Conservation (phyloP, 2,329 filamentous ascomycete species). For the Neonectria magnoliae region DNA sequence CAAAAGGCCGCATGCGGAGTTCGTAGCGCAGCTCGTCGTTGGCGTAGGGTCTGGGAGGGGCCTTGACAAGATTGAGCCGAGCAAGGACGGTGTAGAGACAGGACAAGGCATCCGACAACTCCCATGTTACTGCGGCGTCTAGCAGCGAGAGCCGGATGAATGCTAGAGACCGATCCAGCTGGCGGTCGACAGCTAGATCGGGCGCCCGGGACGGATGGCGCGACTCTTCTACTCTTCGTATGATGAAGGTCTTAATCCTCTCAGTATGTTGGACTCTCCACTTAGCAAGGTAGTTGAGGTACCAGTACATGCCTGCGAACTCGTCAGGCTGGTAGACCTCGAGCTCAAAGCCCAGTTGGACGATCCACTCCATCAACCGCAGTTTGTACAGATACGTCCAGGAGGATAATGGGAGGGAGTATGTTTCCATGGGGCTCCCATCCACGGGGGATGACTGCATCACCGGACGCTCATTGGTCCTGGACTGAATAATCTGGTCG, state of each 20-base stretch:
- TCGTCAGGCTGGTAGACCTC: conserved; percentile 90
- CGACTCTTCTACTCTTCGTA: conserved; percentile 50
- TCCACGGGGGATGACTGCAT: conserved; percentile 52
- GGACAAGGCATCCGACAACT: conserved; percentile 64
- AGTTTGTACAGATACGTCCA: conserved; percentile 94
- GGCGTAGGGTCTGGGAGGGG: conserved; percentile 70
- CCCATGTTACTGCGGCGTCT: conserved; percentile 71
- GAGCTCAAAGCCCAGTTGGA: conserved; percentile 94
- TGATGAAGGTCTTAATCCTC: conserved; percentile 75
- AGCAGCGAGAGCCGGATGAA: conserved; percentile 70
- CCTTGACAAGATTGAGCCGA: conserved; percentile 65
- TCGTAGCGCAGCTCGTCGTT: conserved; percentile 78
- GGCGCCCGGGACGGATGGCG: conserved; percentile 23
- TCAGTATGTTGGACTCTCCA: conserved; percentile 76
- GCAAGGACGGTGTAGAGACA: conserved; percentile 74
- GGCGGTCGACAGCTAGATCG: conserved; percentile 49
- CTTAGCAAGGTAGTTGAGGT: conserved; percentile 78
- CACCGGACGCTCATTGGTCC: conserved; percentile 69
- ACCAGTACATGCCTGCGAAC: conserved; percentile 89
- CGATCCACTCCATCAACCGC: conserved; percentile 84
- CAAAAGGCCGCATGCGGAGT: conserved; percentile 87
- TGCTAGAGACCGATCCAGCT: conserved; percentile 60
- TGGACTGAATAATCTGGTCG: conserved; percentile 72
- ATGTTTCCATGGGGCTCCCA: conserved; percentile 61
- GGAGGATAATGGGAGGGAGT: conserved; percentile 79